phyloP scores from a whole-genome alignment of 2,329 filamentous ascomycete genomes.

The Plectosphaerella cucumerina region DNA sequence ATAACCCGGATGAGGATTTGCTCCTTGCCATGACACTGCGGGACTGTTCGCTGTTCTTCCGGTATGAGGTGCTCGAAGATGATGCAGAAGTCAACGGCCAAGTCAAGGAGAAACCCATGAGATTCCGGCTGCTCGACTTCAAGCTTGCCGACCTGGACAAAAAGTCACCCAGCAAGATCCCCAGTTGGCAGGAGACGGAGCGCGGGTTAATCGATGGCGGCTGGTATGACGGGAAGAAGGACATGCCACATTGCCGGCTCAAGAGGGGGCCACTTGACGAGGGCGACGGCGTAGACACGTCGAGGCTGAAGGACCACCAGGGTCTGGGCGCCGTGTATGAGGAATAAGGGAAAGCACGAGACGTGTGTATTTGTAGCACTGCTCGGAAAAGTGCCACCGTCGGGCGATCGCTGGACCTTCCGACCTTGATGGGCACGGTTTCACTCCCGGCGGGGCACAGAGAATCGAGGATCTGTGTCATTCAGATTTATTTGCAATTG shows the following conservation, averaged over 20 bases:
- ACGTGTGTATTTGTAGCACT: background rate
- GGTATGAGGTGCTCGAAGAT: constrained; percentile 18
- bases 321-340: background rate
- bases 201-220: constrained; percentile 58
- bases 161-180: constrained; percentile 63
- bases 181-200: constrained; percentile 66
- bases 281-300: background rate
- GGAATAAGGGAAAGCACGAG: background rate
- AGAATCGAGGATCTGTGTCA: too few relatives aligned
- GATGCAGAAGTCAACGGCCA: background rate
- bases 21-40: constrained; percentile 72
- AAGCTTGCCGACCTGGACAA: constrained; percentile 74
- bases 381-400: too few relatives aligned
- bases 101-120: constrained; percentile 13
- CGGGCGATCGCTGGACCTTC: too few relatives aligned
- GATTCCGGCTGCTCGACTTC: constrained; percentile 34
- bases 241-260: constrained; percentile 6
- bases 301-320: background rate
- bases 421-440: too few relatives aligned
- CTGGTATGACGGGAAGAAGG: constrained; percentile 49
- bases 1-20: constrained; percentile 27
- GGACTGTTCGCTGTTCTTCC: constrained; percentile 73
- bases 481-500: too few relatives aligned
- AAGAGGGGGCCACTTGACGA: background rate
- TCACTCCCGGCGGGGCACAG: too few relatives aligned